Evolutionary conservation across 305 asterid species (phyloP), one percentile per base, ranked within the genome.

Genomic region (Fraxinus floribunda): DNA sequence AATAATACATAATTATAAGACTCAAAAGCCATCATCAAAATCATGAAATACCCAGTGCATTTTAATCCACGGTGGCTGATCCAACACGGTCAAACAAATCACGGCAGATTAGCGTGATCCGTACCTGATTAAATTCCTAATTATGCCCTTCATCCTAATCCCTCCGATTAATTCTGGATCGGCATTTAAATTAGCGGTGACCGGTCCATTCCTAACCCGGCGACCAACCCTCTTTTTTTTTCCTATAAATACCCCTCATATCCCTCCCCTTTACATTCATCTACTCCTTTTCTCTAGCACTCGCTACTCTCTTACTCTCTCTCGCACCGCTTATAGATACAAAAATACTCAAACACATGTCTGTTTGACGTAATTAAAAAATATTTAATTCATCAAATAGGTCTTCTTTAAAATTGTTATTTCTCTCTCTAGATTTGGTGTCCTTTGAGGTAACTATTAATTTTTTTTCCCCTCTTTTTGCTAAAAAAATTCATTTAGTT

Each of bases 161-260:
- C 30, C 78, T 82, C 92, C 89, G 90, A 87, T 85, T 83, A 86
- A 87, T 73, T 64, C 89, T 88, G 86, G 55, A 46, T 86, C 86
- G 89, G 86, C 11, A 76, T 79, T 78, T 79, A 86, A 86, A 83
- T 78, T 22, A 75, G 78, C 86, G 89, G 87, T 73, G 62, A 86
- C 88, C 85, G 88, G 91, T 75, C 49, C 13, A 13, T 7, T 85
- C 88, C 70, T 86, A 84, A 82, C 81, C 88, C 88, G 86, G 92
- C 86, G 78, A 60, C 38, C 29, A 81, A 82, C 86, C 90, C 89
- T 79, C 74, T 22, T 22, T 22, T 22, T 70, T 64, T 86, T 86
- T 85, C 94, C 98, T 94, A 94, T 94, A 94, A 94, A 93, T 93
- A 88, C 85, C 90, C 87, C 88, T 81, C 86, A 32, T 24, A 66